Evolutionary conservation across 345 rosid genomes (phyloP).

Genomic region (Eucalyptus tenuipes): DNA sequence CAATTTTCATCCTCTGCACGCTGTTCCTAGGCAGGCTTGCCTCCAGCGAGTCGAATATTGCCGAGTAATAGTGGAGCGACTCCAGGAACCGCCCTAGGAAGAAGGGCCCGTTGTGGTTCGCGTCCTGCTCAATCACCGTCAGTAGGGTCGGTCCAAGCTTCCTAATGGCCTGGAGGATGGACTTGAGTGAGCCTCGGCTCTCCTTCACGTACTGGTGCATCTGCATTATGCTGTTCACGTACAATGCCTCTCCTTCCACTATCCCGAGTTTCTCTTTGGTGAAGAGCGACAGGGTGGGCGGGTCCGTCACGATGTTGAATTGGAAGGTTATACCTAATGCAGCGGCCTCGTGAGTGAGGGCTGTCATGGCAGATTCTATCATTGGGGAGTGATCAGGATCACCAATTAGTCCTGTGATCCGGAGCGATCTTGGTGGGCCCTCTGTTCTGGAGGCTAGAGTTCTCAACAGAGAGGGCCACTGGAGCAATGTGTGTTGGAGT

Average conservation of each 20-base stretch:
- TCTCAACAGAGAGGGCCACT: constrained; percentile 46
- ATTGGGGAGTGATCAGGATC: neutral
- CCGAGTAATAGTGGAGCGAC: constrained; percentile 59
- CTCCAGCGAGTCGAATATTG: constrained; percentile 54
- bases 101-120: constrained; percentile 62
- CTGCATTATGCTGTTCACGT: constrained; percentile 41
- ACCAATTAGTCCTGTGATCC: constrained; percentile 28
- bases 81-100: constrained; percentile 62
- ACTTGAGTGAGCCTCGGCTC: constrained; percentile 52
- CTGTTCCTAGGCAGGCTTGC: constrained; percentile 37
- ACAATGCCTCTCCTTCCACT: constrained; percentile 36
- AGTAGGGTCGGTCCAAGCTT: constrained; percentile 33
- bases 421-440: constrained; percentile 28
- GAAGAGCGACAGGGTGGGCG: constrained; percentile 17
- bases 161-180: constrained; percentile 57
- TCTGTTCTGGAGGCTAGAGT: constrained; percentile 38
- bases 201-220: constrained; percentile 55
- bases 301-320: constrained; percentile 12
- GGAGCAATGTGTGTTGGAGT: constrained; percentile 33
- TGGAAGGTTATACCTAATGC: constrained; percentile 24
- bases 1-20: constrained; percentile 43
- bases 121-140: constrained; percentile 55
- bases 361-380: constrained; percentile 20
- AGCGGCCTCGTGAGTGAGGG: constrained; percentile 21
- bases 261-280: constrained; percentile 29